Evolutionary conservation across 495 filamentous ascomycete species (phyloP), one percentile per base, ranked within the genome.

Genomic region (Lasiosphaeria ovina): DNA sequence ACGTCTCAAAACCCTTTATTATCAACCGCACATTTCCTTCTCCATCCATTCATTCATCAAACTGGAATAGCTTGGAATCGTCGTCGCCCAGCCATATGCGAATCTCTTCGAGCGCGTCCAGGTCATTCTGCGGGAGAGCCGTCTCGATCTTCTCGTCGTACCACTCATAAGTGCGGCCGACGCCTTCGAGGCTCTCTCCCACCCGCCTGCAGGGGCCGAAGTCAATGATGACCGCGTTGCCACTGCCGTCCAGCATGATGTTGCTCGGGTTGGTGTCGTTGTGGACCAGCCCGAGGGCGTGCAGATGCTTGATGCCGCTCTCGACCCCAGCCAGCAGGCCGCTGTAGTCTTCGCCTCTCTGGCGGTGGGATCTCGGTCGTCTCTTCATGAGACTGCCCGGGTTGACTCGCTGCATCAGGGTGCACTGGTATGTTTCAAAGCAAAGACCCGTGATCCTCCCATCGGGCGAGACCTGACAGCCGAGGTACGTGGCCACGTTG

Each of bases 251-350:
- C 58, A 76, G n/a, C 70, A 76, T 72, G 53, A 78, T 70, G 50
- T 76, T 80, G 7, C 53, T 59, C 3, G 71, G 70, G 57, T 72
- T 76, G 31, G 78, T 66, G 40, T 80, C 73, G 54, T 75, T 76
- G 56, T 78, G 75, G 3, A 73, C 67, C 24, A 76, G 35, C 0
- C 66, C 69, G 51, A 79, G 58, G 31, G 53, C 56, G 60, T 77
- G 75, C 0, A 79, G 65, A 65, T 80, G 74, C 50, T 35, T n/a
- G 24, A 60, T 11, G 6, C 62, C 57, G 9, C 32, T 35, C 36
- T 54, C 32, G 10, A 64, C 44, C 2, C 51, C 51, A 1, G 4
- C 31, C 16, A 51, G 32, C 7, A 34, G 4, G 16, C 16, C 11
- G 42, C 12, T 12, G 38, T 56, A 47, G 17, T 56, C 54, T 42